These are phyloP conservation scores for Xerocomellus dryophilus DNA, from an alignment of 768 basidiomycete species.

Conservation along the genomic window DNA sequence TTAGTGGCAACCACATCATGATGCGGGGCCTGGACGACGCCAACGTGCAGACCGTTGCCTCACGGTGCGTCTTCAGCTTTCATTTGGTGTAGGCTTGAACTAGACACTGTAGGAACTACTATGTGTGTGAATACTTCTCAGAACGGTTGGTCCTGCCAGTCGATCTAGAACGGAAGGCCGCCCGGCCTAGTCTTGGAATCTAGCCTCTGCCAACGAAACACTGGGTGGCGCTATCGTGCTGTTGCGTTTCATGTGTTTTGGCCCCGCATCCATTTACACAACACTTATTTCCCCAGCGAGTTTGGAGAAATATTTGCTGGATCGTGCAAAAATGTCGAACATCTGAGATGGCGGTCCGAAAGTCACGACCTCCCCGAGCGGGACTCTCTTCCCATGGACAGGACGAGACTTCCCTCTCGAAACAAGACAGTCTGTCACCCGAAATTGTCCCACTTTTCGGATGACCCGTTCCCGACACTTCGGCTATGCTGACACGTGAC, in stretches of 20 bases:
- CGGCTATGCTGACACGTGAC: too few relatives aligned
- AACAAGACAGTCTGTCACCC: slow-evolving; percentile 33
- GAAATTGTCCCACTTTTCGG: too few relatives aligned
- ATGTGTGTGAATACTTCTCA: too few relatives aligned
- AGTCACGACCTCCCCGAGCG: slow-evolving; percentile 8
- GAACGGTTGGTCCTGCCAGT: too few relatives aligned
- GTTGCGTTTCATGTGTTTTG: slow-evolving; percentile 28
- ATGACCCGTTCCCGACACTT: too few relatives aligned
- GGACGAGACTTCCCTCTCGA: slow-evolving; percentile 11
- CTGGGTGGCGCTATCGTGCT: slow-evolving; percentile 31
- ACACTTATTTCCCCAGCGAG: slow-evolving; percentile 16
- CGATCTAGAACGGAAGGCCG: too few relatives aligned
- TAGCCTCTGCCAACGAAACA: neutral
- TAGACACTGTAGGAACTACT: too few relatives aligned
- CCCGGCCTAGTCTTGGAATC: neutral
- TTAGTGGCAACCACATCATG: neutral
- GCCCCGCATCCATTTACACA: slow-evolving; percentile 25
- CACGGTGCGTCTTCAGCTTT: neutral
- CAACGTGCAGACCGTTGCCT: neutral
- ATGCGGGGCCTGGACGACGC: neutral
- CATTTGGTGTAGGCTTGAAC: too few relatives aligned
- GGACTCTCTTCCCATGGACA: slow-evolving; percentile 3
- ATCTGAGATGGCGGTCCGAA: slow-evolving; percentile 18
- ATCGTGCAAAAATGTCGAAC: slow-evolving; percentile 8
- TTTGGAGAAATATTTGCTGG: slow-evolving; percentile 15